Percentiles rank a stretch among this genome's conserved stretches.
These are phyloP conservation scores for Trifolium repens DNA, from an alignment of 306 rosid species.

Conservation along the genomic window DNA sequence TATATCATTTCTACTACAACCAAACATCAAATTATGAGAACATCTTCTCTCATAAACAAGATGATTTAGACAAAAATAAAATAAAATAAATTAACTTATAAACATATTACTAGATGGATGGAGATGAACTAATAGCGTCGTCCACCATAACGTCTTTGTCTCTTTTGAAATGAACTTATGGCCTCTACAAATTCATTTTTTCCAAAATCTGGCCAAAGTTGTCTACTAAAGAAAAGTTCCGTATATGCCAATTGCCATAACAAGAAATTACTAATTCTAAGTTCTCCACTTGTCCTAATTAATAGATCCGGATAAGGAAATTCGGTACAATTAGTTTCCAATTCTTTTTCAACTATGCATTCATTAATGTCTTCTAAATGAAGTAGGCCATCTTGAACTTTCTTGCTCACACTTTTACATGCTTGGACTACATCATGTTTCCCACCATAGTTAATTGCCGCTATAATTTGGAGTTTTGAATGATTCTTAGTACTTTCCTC, in stretches of 20 bases:
- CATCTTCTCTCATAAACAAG: too few relatives aligned
- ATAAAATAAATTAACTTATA: too few relatives aligned
- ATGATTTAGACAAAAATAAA: too few relatives aligned
- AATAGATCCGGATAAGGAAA: constrained; percentile 79
- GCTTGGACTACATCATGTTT: constrained; percentile 80
- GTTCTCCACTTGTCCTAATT: constrained; percentile 82
- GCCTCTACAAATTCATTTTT: constrained; percentile 65
- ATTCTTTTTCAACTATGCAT: constrained; percentile 60
- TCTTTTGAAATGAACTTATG: constrained; percentile 64
- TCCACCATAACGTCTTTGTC: constrained; percentile 74
- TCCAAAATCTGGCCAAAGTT: constrained; percentile 84
- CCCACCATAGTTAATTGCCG: constrained; percentile 78
- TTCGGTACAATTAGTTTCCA: constrained; percentile 72
- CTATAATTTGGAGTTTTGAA: constrained; percentile 56
- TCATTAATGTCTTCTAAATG: constrained; percentile 54
- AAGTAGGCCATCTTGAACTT: constrained; percentile 51
- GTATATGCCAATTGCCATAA: constrained; percentile 86
- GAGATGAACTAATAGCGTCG: constrained; percentile 28
- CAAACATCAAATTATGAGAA: too few relatives aligned
- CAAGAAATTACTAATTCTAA: constrained; percentile 79
- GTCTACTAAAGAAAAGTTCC: constrained; percentile 58
- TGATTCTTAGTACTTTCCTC: constrained; percentile 59
- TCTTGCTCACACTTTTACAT: constrained; percentile 59
- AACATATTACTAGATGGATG: background rate
- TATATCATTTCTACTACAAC: too few relatives aligned